Base-by-base conservation (phyloP, 2,329 filamentous ascomycete species). In the Aspergillus carbonarius region DNA sequence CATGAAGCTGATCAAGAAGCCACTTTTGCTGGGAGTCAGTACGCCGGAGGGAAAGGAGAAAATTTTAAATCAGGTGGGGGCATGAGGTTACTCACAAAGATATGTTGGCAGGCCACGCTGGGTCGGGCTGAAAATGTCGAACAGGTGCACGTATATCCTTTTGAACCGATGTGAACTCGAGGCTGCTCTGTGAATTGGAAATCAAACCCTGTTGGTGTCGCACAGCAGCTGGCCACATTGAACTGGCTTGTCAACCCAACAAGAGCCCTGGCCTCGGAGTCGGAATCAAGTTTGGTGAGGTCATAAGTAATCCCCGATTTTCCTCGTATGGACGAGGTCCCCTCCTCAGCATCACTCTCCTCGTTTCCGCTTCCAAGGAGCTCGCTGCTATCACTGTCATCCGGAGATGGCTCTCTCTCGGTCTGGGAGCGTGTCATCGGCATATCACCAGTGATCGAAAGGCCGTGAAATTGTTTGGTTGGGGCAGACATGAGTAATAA, bases 1-100 rank as follows among this genome's bases (percentile, higher is more conserved):
- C 63, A 61, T 76, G 73, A 20, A 78, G 69, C 59, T 77, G 74
- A 59, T 78, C 76, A 47, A 76, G 66, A 59, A 78, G 68, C 76
- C 76, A 78, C 76, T 78, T 62, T 17, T 54, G 15, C 17, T 34
- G 20, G n/a, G n/a, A 15, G 42, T 64, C 42, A 64, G 62, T 49
- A 46, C n/a, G 35, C 20, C 30, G 20, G 17, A 37, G 27, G 27
- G 37, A 15, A 18, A 42, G 25, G 44, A n/a, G 35, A 34, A 50
- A 46, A 30, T 32, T 20, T 23, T 5, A n/a, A 27, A 30, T 8
- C 9, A 40, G 34, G 47, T 23, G 54, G 23, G 35, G 44, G 18
- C 9, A 6, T 25, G 50, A 55, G 13, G n/a, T 20, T 25, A 71
- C 75, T 72, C 61, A 78, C 76, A 63, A 75, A 78, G 40, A 78